Evolutionary conservation across 352 stramenopile genomes (phyloP).

Genomic region (Phytophthora melonis): DNA sequence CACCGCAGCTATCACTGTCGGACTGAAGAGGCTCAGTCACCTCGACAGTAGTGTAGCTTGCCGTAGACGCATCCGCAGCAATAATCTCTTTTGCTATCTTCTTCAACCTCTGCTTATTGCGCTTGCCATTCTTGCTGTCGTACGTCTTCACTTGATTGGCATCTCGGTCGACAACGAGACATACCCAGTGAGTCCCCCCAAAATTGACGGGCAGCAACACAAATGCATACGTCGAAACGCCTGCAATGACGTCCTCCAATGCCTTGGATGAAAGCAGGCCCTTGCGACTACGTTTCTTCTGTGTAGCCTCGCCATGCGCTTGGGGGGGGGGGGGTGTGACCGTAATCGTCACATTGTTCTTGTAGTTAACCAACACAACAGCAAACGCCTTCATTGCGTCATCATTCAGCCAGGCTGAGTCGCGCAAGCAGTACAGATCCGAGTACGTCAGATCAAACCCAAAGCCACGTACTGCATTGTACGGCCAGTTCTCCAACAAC

Average conservation of each 20-base stretch:
- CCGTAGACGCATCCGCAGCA: no score
- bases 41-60: no score
- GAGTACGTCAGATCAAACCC: constrained; percentile 13
- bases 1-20: constrained; percentile 16
- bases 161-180: constrained; percentile 6
- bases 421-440: constrained; percentile 13
- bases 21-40: no score
- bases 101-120: no score
- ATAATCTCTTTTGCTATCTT: no score
- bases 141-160: constrained; percentile 10
- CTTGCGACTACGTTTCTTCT: no score
- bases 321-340: not conserved
- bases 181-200: no score
- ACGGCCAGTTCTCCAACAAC: constrained; percentile 2
- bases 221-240: not conserved
- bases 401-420: not conserved
- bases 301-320: not conserved
- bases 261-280: not conserved
- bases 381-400: constrained; percentile 3
- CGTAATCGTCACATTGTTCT: not conserved
- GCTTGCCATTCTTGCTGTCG: constrained; percentile 14
- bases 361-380: not conserved
- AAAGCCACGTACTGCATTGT: not conserved
- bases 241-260: not conserved
- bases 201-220: no score